phyloP scores from a whole-genome alignment of 2,329 filamentous ascomycete genomes.

The Drechmeria coniospora region DNA sequence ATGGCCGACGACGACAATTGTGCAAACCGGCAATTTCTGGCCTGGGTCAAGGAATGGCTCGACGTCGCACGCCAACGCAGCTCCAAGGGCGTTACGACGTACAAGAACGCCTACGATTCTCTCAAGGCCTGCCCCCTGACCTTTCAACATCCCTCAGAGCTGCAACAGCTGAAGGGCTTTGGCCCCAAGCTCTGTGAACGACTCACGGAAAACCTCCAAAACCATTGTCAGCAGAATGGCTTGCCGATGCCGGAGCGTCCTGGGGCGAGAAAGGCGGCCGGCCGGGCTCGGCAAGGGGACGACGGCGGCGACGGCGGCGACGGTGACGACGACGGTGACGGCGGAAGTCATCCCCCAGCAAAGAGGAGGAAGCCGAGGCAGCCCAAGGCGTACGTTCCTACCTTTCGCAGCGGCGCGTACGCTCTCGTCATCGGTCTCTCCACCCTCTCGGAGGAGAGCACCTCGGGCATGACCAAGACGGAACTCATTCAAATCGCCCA shows the following conservation, averaged over 20 bases:
- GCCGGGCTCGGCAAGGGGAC: conserved; percentile 14
- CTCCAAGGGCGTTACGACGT: conserved; percentile 54
- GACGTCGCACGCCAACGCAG: conserved; percentile 54
- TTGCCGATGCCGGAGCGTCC: conserved; percentile 50
- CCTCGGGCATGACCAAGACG: conserved; percentile 45
- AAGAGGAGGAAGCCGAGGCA: conserved; percentile 41
- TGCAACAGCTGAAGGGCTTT: conserved; percentile 57
- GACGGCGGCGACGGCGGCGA: conserved; percentile 22
- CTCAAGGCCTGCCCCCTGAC: conserved; percentile 58
- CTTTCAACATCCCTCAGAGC: conserved; percentile 58
- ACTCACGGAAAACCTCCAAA: conserved; percentile 44
- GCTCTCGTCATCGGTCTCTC: conserved; percentile 54
- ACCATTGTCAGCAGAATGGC: conserved; percentile 50
- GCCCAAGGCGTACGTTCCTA: conserved; percentile 54
- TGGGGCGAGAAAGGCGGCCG: conserved; percentile 23
- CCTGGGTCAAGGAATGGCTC: conserved; percentile 66
- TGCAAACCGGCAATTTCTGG: conserved; percentile 55
- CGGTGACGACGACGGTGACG: conserved; percentile 21
- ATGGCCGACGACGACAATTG: conserved; percentile 25
- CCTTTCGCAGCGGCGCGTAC: conserved; percentile 58
- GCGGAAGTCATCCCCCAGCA: conserved; percentile 19
- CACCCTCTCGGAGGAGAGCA: conserved; percentile 36
- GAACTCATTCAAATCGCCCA: conserved; percentile 56
- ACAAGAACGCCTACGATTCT: conserved; percentile 62
- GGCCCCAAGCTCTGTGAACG: conserved; percentile 57